Base-by-base conservation (phyloP, 305 asterid species). In the Fraxinus platypoda region DNA sequence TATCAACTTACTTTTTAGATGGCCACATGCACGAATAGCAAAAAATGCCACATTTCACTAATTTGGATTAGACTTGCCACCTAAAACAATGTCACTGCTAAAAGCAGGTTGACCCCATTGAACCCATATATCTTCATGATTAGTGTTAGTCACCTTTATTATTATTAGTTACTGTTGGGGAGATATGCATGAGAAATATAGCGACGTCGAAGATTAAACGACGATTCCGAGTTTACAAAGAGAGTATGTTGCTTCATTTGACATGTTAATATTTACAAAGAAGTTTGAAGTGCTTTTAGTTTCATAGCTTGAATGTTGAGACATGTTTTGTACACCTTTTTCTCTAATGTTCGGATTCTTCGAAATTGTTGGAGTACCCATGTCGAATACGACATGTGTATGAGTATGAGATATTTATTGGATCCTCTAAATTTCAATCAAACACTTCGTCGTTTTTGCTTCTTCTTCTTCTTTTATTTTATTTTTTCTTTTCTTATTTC, bases 251-350 rank as follows among this genome's bases (percentile, higher is more conserved):
- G 15, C 59, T 49, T 15, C 7, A 49, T n/a, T 43, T 43, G 54
- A 43, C 0, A 43, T 12, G 15, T 43, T 43, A 43, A 41, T 41
- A 8, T 9, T 41, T 41, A 73, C 35, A 37, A 59, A 70, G 52
- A 82, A 81, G 77, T 30, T 77, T 46, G 76, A 71, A 64, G 77
- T 26, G 62, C 80, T 77, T 78, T 70, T 78, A 74, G 21, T 46
- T 41, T 81, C 72, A 26, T 38, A 57, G 13, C 37, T 75, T 76
- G 25, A 17, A 21, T 13, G 38, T 75, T 64, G 7, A 75, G 57
- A 74, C 77, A 49, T 43, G 19, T 49, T 80, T 43, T 81, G 11
- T 64, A 64, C 72, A 33, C 72, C 17, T 64, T 23, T 23, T 23
- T n/a, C n/a, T n/a, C n/a, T n/a, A n/a, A n/a, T n/a, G n/a, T n/a